A percentile compares a stretch with the other conserved stretches of the same genome.
Conservation (phyloP, 2,329 filamentous ascomycete species). For the Apiospora aurea region DNA sequence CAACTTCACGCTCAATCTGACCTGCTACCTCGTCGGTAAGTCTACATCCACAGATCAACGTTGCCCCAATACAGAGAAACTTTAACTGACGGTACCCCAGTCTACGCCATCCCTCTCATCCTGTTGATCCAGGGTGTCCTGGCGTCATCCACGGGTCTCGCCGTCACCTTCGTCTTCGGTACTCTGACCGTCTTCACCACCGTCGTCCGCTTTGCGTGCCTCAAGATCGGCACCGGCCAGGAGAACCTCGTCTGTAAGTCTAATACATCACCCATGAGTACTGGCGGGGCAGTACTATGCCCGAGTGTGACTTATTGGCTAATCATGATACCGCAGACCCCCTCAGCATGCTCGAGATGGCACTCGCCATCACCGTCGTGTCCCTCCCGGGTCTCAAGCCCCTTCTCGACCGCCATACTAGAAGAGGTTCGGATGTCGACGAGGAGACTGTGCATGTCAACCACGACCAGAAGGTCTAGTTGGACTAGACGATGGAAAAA, state of each 20-base stretch:
- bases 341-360: conserved; percentile 35
- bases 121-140: conserved; percentile 39
- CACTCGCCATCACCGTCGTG: conserved; percentile 35
- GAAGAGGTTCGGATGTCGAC: neutral
- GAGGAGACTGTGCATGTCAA: conserved; percentile 8
- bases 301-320: neutral
- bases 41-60: neutral
- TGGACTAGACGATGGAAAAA: neutral
- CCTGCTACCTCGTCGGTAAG: conserved; percentile 43
- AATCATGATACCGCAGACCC: conserved; percentile 27
- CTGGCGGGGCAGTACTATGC: neutral
- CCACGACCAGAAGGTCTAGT: neutral
- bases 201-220: conserved; percentile 35
- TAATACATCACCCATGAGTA: neutral
- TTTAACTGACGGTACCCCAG: conserved; percentile 28
- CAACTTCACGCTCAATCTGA: conserved; percentile 44
- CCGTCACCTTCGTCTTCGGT: conserved; percentile 36
- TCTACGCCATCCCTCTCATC: conserved; percentile 43
- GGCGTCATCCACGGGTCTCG: conserved; percentile 33
- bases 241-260: conserved; percentile 39
- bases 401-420: conserved; percentile 26
- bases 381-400: conserved; percentile 36
- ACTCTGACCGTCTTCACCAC: conserved; percentile 37
- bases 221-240: conserved; percentile 37
- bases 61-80: neutral